Base-by-base conservation (phyloP, 1,284 basidiomycete genomes). In the Ustilago vetiveriae region DNA sequence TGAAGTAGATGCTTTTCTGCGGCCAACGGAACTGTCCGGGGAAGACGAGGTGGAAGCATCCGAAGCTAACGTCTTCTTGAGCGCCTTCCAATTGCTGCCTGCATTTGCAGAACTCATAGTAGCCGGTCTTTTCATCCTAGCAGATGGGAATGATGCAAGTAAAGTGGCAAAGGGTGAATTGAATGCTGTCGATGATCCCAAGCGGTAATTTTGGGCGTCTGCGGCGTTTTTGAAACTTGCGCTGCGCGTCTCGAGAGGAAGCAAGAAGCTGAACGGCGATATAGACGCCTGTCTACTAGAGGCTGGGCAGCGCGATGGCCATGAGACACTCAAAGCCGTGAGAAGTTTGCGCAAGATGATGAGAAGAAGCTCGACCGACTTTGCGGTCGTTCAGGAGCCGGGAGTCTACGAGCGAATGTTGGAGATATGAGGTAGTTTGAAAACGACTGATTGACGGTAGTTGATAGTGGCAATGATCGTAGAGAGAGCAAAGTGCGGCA, bases 1-100 rank as follows among this genome's bases (percentile, higher is more conserved):
- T 38, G 46, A 39, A 10, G 36, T 47, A 8, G 41, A 40, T 4
- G 30, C 13, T 35, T 40, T 36, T 26, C 30, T 47, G 5, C 29
- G 38, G n/a, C 21, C 17, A 5, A 21, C 16, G 9, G 46, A 38
- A 22, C 13, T 29, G 27, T 6, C 13, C 27, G 27, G 13, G 27
- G 51, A 19, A 8, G 50, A 35, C n/a, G 37, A 30, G 22, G 59
- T 23, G 14, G 60, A 53, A 26, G 67, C 50, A 10, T 58, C 52
- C 4, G 63, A 45, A 22, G 37, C 35, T 14, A 78, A 57, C 42
- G 65, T 53, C 55, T 69, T 71, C 22, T 72, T 69, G 4, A 80
- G 64, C 14, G 74, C 64, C 33, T 73, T 74, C 78, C 78, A 80
- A 51, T 80, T 79, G 52, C 77, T 76, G 0, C 78, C 76, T 36